phyloP scores from a whole-genome alignment of 768 basidiomycete species.

The Postia placenta region DNA sequence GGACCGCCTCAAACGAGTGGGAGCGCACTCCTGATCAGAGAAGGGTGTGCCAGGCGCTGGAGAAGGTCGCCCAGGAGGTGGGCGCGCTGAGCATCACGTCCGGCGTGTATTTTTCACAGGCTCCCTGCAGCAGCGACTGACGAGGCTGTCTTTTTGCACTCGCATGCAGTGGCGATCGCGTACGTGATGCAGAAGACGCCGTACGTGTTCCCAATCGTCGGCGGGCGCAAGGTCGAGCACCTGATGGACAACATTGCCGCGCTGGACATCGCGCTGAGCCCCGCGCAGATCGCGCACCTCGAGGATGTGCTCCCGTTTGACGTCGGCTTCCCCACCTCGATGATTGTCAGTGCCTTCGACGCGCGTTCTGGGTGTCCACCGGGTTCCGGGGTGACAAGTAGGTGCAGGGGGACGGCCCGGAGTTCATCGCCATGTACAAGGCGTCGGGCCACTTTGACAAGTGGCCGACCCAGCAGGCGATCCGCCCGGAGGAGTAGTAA shows the following conservation, averaged over 20 bases:
- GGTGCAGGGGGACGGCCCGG: slow-evolving; percentile 13
- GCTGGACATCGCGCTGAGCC: slow-evolving; percentile 35
- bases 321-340: slow-evolving; percentile 33
- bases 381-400: not conserved
- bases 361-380: not conserved
- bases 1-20: slow-evolving; percentile 29
- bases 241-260: slow-evolving; percentile 43
- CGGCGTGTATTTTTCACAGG: not conserved
- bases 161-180: slow-evolving; percentile 36
- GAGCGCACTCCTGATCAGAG: slow-evolving; percentile 40
- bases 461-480: slow-evolving; percentile 15
- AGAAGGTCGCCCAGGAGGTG: slow-evolving; percentile 44
- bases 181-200: slow-evolving; percentile 46
- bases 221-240: slow-evolving; percentile 43
- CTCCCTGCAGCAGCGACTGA: no score
- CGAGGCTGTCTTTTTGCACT: not conserved
- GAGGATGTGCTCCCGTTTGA: slow-evolving; percentile 38
- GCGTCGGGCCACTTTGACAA: slow-evolving; percentile 17
- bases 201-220: slow-evolving; percentile 44
- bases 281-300: slow-evolving; percentile 36
- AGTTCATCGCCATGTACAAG: slow-evolving; percentile 6
- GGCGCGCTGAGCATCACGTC: slow-evolving; percentile 25
- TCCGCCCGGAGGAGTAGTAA: slow-evolving; percentile 11
- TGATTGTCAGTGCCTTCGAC: slow-evolving; percentile 19
- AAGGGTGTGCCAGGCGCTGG: slow-evolving; percentile 37